Percentiles rank a stretch among this genome's conserved stretches.
Evolutionary conservation across 75 land plant genomes (phyloP).

Genomic region (Pseudotsuga menziesii): DNA sequence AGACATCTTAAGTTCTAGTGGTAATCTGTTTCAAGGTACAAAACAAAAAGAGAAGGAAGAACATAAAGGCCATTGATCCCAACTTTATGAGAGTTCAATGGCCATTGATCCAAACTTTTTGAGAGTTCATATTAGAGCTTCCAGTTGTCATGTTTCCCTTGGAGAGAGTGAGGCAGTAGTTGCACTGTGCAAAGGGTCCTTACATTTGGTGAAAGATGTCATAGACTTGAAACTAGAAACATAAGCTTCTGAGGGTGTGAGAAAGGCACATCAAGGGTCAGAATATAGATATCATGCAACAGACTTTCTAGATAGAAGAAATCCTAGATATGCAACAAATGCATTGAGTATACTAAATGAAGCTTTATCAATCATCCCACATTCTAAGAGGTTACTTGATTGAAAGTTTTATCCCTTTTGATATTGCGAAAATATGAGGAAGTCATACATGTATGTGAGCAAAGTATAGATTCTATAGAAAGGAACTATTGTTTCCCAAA

Average conservation of each 20-base stretch:
- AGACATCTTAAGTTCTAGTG: neutral
- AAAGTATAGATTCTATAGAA: too few species aligned
- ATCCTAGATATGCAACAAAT: too few species aligned
- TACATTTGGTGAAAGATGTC: conserved; percentile 39
- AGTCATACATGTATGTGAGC: too few species aligned
- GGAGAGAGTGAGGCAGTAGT: conserved; percentile 78
- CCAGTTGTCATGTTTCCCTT: conserved; percentile 86
- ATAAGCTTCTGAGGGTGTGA: conserved; percentile 87
- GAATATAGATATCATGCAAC: too few species aligned
- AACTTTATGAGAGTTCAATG: conserved; percentile 61
- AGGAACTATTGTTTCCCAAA: too few species aligned
- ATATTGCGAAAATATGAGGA: too few species aligned
- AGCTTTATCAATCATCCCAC: too few species aligned
- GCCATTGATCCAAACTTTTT: conserved; percentile 79
- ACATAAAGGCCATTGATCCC: conserved; percentile 11
- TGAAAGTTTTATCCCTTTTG: too few species aligned
- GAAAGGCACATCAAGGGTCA: conserved; percentile 74
- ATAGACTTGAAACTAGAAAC: conserved; percentile 54
- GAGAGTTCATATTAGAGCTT: conserved; percentile 78
- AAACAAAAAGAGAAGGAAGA: neutral
- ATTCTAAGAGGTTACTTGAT: too few species aligned
- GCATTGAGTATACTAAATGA: too few species aligned
- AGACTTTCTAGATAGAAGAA: too few species aligned
- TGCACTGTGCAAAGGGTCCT: conserved; percentile 54
- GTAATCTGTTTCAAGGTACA: conserved; percentile 1